Conservation (phyloP, 768 basidiomycete genomes). For the Tubosaeta sp. region DNA sequence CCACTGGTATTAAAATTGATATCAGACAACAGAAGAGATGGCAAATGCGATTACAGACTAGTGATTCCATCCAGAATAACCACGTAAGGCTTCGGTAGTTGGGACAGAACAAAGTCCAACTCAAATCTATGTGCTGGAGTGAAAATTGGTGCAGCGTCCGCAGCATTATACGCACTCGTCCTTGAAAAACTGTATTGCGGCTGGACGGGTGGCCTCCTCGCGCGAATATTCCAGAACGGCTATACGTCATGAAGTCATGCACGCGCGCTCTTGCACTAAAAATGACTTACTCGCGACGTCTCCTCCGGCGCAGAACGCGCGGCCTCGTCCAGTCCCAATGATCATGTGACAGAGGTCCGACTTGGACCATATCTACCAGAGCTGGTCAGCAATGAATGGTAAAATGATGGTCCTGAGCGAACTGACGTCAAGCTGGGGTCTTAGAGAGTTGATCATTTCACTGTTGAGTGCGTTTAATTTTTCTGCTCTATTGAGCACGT, state of each 20-base stretch:
- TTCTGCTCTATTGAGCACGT: slow-evolving; percentile 71
- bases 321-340: slow-evolving; percentile 63
- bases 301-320: slow-evolving; percentile 92
- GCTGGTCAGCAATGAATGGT: slow-evolving; percentile 6
- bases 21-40: background rate
- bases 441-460: slow-evolving; percentile 69
- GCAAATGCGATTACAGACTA: slow-evolving; percentile 48
- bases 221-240: slow-evolving; percentile 54
- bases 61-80: slow-evolving; percentile 88
- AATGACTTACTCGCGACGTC: slow-evolving; percentile 77
- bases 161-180: slow-evolving; percentile 59
- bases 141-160: slow-evolving; percentile 4
- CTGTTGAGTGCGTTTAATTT: slow-evolving; percentile 82
- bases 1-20: slow-evolving; percentile 53
- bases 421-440: slow-evolving; percentile 72
- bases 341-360: slow-evolving; percentile 70
- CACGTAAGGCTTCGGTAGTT: slow-evolving; percentile 82
- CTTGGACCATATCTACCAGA: slow-evolving; percentile 63
- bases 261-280: slow-evolving; percentile 1
- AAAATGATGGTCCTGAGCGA: background rate
- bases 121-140: slow-evolving; percentile 56
- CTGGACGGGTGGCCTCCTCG: slow-evolving; percentile 46
- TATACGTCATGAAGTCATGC: slow-evolving; percentile 24
- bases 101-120: slow-evolving; percentile 67
- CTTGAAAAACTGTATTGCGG: slow-evolving; percentile 86